Base-by-base conservation (phyloP, 2,329 filamentous ascomycete genomes). In the Trichophyton mentagrophytes region DNA sequence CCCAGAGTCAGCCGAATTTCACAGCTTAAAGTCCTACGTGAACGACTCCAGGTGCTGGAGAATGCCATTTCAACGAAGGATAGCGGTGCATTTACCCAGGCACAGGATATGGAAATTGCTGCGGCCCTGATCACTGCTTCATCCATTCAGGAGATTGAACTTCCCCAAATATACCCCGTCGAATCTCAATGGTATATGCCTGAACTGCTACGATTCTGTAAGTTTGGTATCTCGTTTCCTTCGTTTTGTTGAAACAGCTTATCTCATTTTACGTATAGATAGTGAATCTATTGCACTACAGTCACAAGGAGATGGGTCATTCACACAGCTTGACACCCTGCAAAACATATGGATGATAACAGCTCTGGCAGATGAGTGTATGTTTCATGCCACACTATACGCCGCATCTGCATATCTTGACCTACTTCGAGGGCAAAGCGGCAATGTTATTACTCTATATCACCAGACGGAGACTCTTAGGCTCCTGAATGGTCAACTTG, bases 301-400 rank as follows among this genome's bases (percentile, higher is more conserved):
- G 27, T 17, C 51, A 5, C 51, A 36, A 15, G 33, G n/a, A 55
- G 33, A n/a, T 7, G 49, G 11, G 7, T 33, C 25, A 8, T 53
- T 33, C n/a, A 7, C 15, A 33, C 49, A 55, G 9, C 27, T 36
- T 55, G 27, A 51, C 38, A 62, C 49, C 20, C 27, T 62, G 22
- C 51, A 51, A 15, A 60, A 57, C 22, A 49, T 62, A 33, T 62
- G 61, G 61, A 53, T 62, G 15, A 53, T 58, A 9, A 60, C 47
- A 25, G 58, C 61, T 5, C 33, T 62, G 25, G 30, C 8, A 3
- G 47, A 58, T 25, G 33, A 58, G 17, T 62, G 58, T 53, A 60
- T 62, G 61, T 60, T 62, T 36, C 61, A 62, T 57, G 56, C 58
- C 3, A 60, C 61, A 17, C 38, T 60, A 58, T 62, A 60, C 36